phyloP scores from a whole-genome alignment of 2,329 filamentous ascomycete species.

The Fragosphaeria purpurea region DNA sequence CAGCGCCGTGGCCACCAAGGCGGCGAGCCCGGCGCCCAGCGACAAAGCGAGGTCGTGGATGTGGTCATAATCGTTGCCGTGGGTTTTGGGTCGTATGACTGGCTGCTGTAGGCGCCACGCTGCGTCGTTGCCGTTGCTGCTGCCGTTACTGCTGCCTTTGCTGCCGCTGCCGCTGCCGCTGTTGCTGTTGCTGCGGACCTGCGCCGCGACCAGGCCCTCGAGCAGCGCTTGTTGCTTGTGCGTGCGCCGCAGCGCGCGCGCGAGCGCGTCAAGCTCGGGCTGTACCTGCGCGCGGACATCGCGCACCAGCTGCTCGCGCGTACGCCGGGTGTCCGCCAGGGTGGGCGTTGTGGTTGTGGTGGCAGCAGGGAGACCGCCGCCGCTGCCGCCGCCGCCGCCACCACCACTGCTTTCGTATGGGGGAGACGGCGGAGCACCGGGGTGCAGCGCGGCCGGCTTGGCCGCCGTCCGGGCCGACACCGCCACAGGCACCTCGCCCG shows the following conservation, averaged over 20 bases:
- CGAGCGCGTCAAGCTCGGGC: slow-evolving; percentile 78
- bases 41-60: not conserved
- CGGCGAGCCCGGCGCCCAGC: slow-evolving; percentile 23
- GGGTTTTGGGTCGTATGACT: too few species aligned
- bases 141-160: too few species aligned
- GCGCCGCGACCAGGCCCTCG: slow-evolving; percentile 64
- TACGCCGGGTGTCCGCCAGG: slow-evolving; percentile 18
- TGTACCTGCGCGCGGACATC: slow-evolving; percentile 59
- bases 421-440: not conserved
- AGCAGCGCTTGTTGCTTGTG: slow-evolving; percentile 78
- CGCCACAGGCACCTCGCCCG: not conserved
- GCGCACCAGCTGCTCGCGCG: slow-evolving; percentile 27
- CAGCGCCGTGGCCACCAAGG: slow-evolving; percentile 17
- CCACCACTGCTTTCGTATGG: slow-evolving; percentile 15
- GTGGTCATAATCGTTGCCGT: too few species aligned
- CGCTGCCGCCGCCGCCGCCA: too few species aligned
- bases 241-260: slow-evolving; percentile 78
- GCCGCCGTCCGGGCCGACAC: not conserved
- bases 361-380: too few species aligned
- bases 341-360: not conserved
- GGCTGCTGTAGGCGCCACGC: too few species aligned
- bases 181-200: slow-evolving; percentile 60
- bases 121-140: too few species aligned
- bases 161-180: slow-evolving; percentile 44
- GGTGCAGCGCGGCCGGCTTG: not conserved